Conservation (phyloP, 1,139 yeast species). For the Pichia inconspicua region DNA sequence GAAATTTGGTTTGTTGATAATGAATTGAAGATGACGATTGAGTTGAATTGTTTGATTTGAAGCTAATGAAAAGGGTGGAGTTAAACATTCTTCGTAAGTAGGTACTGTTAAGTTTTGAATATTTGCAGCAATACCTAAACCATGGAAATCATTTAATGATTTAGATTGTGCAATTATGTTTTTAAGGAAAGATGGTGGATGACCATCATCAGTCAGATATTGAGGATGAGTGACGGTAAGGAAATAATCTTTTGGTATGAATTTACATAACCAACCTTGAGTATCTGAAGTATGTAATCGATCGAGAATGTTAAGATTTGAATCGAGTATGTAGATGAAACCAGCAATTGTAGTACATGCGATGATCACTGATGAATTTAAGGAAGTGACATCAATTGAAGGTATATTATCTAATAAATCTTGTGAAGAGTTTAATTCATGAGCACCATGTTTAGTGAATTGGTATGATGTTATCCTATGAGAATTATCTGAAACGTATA, state of each 20-base stretch:
- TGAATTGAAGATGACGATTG: neutral
- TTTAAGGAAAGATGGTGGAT: neutral
- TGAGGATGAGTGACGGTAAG: neutral
- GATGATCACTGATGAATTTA: slow-evolving; percentile 23
- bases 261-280: slow-evolving; percentile 1
- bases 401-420: slow-evolving; percentile 54
- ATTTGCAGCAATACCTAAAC: neutral
- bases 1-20: neutral
- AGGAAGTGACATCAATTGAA: slow-evolving; percentile 38
- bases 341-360: slow-evolving; percentile 42
- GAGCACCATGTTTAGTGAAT: slow-evolving; percentile 13
- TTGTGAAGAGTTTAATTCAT: slow-evolving; percentile 30
- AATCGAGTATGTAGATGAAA: slow-evolving; percentile 36
- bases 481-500: slow-evolving; percentile 55
- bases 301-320: slow-evolving; percentile 19
- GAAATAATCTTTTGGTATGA: neutral
- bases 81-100: no score
- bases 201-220: neutral
- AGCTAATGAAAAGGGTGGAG: neutral
- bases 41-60: neutral
- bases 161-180: neutral
- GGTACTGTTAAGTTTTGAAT: neutral
- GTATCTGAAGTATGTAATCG: neutral
- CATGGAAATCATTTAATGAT: neutral
- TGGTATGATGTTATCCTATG: slow-evolving; percentile 39